A percentile compares a stretch with the other conserved stretches of the same genome.
Conservation (phyloP, 1,284 basidiomycete genomes). For the Xanthoconium separans region DNA sequence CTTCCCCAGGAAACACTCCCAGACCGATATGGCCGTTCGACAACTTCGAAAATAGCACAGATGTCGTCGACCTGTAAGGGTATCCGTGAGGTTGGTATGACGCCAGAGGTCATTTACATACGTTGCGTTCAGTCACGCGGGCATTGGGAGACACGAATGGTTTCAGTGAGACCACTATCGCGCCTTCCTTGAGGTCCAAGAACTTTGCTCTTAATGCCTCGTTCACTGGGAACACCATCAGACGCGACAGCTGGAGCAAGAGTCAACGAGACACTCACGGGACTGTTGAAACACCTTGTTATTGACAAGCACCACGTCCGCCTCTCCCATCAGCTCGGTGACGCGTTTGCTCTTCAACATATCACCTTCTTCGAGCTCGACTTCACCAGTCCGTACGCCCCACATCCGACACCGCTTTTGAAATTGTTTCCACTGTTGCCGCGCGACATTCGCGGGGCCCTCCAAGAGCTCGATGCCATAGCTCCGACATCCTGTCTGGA, state of each 20-base stretch:
- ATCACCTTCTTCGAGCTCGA: constrained; percentile 72
- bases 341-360: constrained; percentile 65
- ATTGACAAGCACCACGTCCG: constrained; percentile 76
- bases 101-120: constrained; percentile 35
- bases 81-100: constrained; percentile 4
- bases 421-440: constrained; percentile 61
- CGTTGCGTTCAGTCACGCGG: constrained; percentile 73
- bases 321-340: constrained; percentile 59
- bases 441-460: constrained; percentile 62
- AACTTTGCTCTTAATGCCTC: constrained; percentile 72
- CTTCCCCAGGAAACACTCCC: constrained; percentile 77
- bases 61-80: constrained; percentile 62
- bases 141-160: constrained; percentile 67
- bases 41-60: constrained; percentile 71
- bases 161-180: constrained; percentile 71
- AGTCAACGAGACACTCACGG: constrained; percentile 43
- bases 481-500: constrained; percentile 71
- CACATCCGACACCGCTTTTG: constrained; percentile 69
- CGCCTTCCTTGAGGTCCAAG: constrained; percentile 77
- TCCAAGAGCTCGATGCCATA: constrained; percentile 71
- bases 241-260: background rate
- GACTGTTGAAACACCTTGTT: constrained; percentile 76
- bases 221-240: constrained; percentile 54
- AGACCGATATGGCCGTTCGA: constrained; percentile 61
- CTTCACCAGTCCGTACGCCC: constrained; percentile 64